A percentile compares a stretch with the other conserved stretches of the same genome.
phyloP scores from a whole-genome alignment of 2,329 filamentous ascomycete species.

The Fusarium dlaminii region DNA sequence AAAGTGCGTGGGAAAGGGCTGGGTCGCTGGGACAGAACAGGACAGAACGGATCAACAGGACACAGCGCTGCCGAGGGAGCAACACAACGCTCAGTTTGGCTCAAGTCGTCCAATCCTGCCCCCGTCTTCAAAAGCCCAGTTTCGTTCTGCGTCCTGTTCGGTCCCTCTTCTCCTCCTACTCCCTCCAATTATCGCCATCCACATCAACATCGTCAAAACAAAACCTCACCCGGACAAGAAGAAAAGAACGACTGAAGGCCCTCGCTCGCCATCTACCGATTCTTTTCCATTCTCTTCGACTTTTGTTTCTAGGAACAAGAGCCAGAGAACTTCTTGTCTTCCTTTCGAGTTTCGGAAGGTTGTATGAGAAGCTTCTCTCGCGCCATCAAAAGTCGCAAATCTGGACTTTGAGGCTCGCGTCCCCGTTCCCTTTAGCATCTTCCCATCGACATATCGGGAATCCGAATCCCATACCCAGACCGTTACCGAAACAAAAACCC shows the following conservation, averaged over 20 bases:
- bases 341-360: slow-evolving; percentile 70
- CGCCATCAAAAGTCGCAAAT: slow-evolving; percentile 84
- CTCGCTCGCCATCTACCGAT: slow-evolving; percentile 44
- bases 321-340: slow-evolving; percentile 75
- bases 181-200: slow-evolving; percentile 53
- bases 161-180: slow-evolving; percentile 42
- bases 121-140: slow-evolving; percentile 54
- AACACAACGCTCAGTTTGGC: slow-evolving; percentile 20
- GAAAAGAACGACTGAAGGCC: slow-evolving; percentile 51
- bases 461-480: slow-evolving; percentile 62
- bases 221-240: slow-evolving; percentile 44
- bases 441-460: slow-evolving; percentile 94
- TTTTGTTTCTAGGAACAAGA: slow-evolving; percentile 68
- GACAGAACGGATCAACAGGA: slow-evolving; percentile 34
- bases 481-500: slow-evolving; percentile 67
- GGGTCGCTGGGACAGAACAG: slow-evolving; percentile 24
- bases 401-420: slow-evolving; percentile 99
- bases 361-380: slow-evolving; percentile 73
- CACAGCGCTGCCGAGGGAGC: slow-evolving; percentile 33
- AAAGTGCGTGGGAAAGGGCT: slow-evolving; percentile 13
- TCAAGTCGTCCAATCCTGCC: slow-evolving; percentile 44
- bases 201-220: slow-evolving; percentile 43
- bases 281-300: slow-evolving; percentile 53
- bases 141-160: slow-evolving; percentile 44
- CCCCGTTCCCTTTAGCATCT: slow-evolving; percentile 99